Percentiles rank a stretch among this genome's conserved stretches.
Conservation (phyloP, 805 yeast species). For the Yamadazyma kitorensis region DNA sequence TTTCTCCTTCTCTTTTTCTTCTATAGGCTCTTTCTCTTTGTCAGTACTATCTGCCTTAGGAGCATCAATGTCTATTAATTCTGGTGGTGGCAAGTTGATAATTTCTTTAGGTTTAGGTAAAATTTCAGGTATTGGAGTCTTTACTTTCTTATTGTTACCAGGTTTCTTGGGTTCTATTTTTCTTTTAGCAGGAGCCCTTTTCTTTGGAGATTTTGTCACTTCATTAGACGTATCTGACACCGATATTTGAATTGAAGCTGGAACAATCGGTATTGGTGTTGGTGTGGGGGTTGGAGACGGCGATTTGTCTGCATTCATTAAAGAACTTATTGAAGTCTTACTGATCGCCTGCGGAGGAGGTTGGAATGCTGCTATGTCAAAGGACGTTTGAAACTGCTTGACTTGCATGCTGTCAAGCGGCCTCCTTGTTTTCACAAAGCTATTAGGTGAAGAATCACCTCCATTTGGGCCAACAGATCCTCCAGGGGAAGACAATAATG, state of each 20-base stretch:
- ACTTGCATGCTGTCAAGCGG: too few relatives aligned
- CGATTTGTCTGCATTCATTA: constrained; percentile 34
- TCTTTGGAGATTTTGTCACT: constrained; percentile 15
- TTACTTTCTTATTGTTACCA: constrained; percentile 15
- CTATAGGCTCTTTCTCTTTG: constrained; percentile 4
- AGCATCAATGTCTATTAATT: constrained; percentile 15
- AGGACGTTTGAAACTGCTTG: constrained; percentile 30
- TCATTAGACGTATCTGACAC: too few relatives aligned
- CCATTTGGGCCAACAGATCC: too few relatives aligned
- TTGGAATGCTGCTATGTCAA: constrained; percentile 16
- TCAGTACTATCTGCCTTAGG: constrained; percentile 5
- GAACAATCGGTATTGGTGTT: constrained; percentile 1
- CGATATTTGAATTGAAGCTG: too few relatives aligned
- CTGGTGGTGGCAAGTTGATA: constrained; percentile 20
- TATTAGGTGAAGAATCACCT: too few relatives aligned
- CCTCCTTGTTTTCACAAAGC: too few relatives aligned
- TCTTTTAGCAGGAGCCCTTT: constrained; percentile 15
- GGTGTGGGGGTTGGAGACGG: constrained; percentile 11
- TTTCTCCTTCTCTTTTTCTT: constrained; percentile 4
- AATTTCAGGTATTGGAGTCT: constrained; percentile 12
- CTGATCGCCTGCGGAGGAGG: too few relatives aligned
- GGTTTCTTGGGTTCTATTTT: constrained; percentile 15
- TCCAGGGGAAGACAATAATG: too few relatives aligned
- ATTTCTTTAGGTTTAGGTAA: constrained; percentile 15
- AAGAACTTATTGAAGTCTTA: constrained; percentile 38